Base-by-base conservation (phyloP, 2,329 filamentous ascomycete genomes). In the Pseudonectria foliicola region DNA sequence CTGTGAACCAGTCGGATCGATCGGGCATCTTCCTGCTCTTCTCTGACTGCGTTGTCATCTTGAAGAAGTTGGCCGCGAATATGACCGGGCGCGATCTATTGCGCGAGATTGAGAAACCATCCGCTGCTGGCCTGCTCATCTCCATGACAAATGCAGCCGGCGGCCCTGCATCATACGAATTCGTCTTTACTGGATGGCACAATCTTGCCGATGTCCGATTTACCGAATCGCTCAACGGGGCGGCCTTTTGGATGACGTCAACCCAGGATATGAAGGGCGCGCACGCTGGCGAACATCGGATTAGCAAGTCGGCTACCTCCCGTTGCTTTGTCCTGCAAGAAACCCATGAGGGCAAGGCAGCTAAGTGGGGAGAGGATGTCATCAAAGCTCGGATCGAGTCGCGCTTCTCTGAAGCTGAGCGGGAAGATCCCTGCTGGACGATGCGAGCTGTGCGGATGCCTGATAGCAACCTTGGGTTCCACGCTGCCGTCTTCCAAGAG, bases 381-480 rank as follows among this genome's bases (percentile, higher is more conserved):
- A 77, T 80, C 31, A 93, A 90, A 62, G 88, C 89, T 7, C 79
- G 82, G 44, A 78, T 95, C 11, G 90, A 95, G 60, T 83, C 80
- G 6, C 77, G 89, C 10, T 95, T 93, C 52, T 67, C 84, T 1
- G 88, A 95, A 55, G 59, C 67, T n/a, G 86, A 95, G 63, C 77
- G 89, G 39, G 87, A 95, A 57, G 76, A 82, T 39, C 72, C 80
- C 12, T 78, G 75, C 48, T 95, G 87, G 88, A 84, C 84, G 23
- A 73, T 93, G 23, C 77, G 87, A 25, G 83, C 80, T 13, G 73
- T 77, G 11, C 75, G 71, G 39, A 73, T 79, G 55, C 70, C 73
- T 25, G 82, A 80, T 51, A 72, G 64, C 39, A 73, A 71, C 35
- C 59, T 82, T 8, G 73, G 69, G 8, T 48, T 82, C 16, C 75